A percentile compares a stretch with the other conserved stretches of the same genome.
Evolutionary conservation across 345 rosid genomes (phyloP).

Genomic region (Rhizophora mangle): DNA sequence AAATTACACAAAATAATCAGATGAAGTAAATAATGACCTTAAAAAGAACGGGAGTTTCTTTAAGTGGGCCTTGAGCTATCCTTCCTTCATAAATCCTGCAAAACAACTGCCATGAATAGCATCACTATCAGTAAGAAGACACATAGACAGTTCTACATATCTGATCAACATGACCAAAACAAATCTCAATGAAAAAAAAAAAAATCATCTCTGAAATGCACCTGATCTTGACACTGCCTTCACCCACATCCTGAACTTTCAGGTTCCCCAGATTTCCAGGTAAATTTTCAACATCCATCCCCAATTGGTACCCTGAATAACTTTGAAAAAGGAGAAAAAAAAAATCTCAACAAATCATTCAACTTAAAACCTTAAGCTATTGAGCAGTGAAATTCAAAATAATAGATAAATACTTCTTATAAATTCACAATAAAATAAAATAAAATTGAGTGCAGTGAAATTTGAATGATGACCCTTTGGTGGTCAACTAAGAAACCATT

Average conservation of each 20-base stretch:
- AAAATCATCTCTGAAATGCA: slow-evolving; percentile 15
- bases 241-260: slow-evolving; percentile 77
- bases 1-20: not conserved
- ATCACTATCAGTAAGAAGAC: slow-evolving; percentile 32
- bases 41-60: slow-evolving; percentile 62
- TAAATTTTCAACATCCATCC: slow-evolving; percentile 43
- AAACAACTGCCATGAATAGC: slow-evolving; percentile 44
- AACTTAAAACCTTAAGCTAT: not conserved
- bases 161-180: not conserved
- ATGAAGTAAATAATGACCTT: slow-evolving; percentile 44
- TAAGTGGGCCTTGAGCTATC: slow-evolving; percentile 66
- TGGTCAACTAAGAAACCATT: no score
- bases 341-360: not conserved
- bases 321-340: slow-evolving; percentile 25
- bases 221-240: slow-evolving; percentile 88
- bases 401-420: no score
- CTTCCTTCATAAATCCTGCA: slow-evolving; percentile 96
- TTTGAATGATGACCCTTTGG: no score
- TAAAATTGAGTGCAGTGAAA: no score
- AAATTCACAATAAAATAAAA: no score
- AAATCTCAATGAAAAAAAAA: not conserved
- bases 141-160: not conserved
- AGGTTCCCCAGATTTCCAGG: slow-evolving; percentile 43
- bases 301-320: slow-evolving; percentile 61
- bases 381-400: not conserved